A percentile compares a stretch with the other conserved stretches of the same genome.
Evolutionary conservation across 163 green algal species (phyloP).

Genomic region (Chlorella variabilis): DNA sequence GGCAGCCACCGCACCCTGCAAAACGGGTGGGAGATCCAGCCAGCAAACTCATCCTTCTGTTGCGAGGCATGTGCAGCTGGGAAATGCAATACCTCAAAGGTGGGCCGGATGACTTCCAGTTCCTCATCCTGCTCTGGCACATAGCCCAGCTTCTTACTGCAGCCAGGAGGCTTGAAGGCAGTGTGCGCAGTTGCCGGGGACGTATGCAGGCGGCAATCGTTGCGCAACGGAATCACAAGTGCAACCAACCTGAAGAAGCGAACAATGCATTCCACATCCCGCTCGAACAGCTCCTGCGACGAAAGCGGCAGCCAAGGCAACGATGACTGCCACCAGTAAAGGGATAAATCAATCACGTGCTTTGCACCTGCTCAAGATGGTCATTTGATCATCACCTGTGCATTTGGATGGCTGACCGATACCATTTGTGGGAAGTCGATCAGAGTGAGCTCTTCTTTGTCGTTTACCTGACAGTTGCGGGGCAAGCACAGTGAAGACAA

Average conservation of each 20-base stretch:
- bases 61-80: conserved; percentile 1
- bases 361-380: no score
- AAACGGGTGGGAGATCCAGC: background rate
- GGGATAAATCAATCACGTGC: no score
- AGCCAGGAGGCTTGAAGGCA: background rate
- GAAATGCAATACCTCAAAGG: conserved; percentile 54
- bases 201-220: background rate
- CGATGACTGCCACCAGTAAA: background rate
- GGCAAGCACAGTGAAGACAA: background rate
- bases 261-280: conserved; percentile 91
- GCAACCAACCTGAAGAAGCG: conserved; percentile 67
- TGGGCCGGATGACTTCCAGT: conserved; percentile 64
- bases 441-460: conserved; percentile 88
- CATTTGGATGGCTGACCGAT: conserved; percentile 90
- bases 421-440: conserved; percentile 99
- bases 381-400: conserved; percentile 18
- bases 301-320: background rate
- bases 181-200: background rate
- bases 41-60: no score
- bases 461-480: conserved; percentile 53
- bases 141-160: conserved; percentile 86
- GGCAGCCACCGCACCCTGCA: conserved; percentile 15
- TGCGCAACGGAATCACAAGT: no score
- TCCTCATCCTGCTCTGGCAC: conserved; percentile 57
- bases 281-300: conserved; percentile 86